These are phyloP conservation scores for Aspergillus bridgeri DNA, from an alignment of 495 filamentous ascomycete species.

Conservation along the genomic window DNA sequence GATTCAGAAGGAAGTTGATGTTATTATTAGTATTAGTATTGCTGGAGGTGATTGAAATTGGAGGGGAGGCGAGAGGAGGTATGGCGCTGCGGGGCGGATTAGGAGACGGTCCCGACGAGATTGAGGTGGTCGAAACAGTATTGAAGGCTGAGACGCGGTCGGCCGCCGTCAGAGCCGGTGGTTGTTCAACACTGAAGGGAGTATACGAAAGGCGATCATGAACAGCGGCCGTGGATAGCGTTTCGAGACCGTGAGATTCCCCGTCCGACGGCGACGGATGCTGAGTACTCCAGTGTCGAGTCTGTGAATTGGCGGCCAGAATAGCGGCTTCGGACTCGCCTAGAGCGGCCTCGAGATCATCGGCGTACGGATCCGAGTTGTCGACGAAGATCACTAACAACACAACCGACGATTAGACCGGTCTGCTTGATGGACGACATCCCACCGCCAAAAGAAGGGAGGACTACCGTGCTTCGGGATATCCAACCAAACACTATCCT, in stretches of 20 bases:
- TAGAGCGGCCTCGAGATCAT: slow-evolving; percentile 44
- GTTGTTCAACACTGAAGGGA: slow-evolving; percentile 22
- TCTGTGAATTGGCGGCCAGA: slow-evolving; percentile 31
- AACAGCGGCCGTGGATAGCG: slow-evolving; percentile 55
- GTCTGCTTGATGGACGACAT: background rate
- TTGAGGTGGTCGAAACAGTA: slow-evolving; percentile 19
- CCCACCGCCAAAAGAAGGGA: background rate
- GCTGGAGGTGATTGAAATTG: slow-evolving; percentile 36
- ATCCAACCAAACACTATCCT: slow-evolving; percentile 60
- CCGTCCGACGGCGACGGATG: slow-evolving; percentile 24
- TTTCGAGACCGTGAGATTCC: slow-evolving; percentile 51
- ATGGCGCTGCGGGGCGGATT: slow-evolving; percentile 29
- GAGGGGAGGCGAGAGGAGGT: slow-evolving; percentile 36
- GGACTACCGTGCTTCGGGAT: slow-evolving; percentile 54
- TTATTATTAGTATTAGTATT: slow-evolving; percentile 47
- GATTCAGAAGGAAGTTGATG: slow-evolving; percentile 58
- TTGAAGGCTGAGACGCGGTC: slow-evolving; percentile 17
- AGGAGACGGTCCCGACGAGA: slow-evolving; percentile 38
- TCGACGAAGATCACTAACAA: slow-evolving; percentile 61
- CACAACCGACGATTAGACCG: slow-evolving; percentile 10
- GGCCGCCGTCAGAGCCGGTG: slow-evolving; percentile 9
- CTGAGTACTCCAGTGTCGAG: slow-evolving; percentile 27
- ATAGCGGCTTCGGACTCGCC: slow-evolving; percentile 31
- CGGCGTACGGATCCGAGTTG: slow-evolving; percentile 59
- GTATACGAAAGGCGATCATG: slow-evolving; percentile 45